Evolutionary conservation across 2,329 filamentous ascomycete species (phyloP), one percentile per base, ranked within the genome.

Genomic region (Colletotrichum higginsianum): DNA sequence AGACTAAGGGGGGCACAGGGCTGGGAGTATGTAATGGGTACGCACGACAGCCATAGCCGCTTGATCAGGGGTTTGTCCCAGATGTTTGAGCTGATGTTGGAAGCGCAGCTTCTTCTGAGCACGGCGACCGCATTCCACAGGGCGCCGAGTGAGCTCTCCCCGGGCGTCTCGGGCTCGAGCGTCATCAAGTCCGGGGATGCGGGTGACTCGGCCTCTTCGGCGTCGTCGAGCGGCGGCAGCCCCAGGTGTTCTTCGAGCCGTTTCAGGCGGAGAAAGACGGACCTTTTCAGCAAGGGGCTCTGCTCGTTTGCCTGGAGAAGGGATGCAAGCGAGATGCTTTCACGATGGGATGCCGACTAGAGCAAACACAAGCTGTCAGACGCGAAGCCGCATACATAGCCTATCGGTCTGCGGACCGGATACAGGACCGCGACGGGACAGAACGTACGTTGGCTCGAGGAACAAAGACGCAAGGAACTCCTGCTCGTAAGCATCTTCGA

Each of bases 401-500:
- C 5, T 6, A 26, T 35, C 30, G 30, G 9, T 35, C 30, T 9
- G 8, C 9, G 30, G 30, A 2, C 2, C 2, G 30, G 30, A 47
- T 2, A 11, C 7, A 23, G 4, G 46, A 55, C 7, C 38, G 47
- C 12, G 60, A 64, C 18, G 68, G 53, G n/a, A 52, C 11, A n/a
- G 60, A 23, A 71, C 80, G 67, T 75, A 82, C 82, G 73, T 84
- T 83, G 53, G 81, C 81, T 50, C 82, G 77, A 13, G 82, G 82
- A 42, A 82, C 81, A 67, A 83, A 83, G 15, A 83, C 77, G 73
- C 82, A 84, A 26, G 80, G 79, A 12, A 81, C 76, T n/a, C 79
- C 80, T 6, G 78, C 76, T 11, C 79, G 78, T 21, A 77, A 67
- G 66, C 80, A 82, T 68, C 80, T 76, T 21, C 80, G 79, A 73